Base-by-base conservation (phyloP, 1,139 yeast genomes). In the Scheffersomyces cryptocercus region DNA sequence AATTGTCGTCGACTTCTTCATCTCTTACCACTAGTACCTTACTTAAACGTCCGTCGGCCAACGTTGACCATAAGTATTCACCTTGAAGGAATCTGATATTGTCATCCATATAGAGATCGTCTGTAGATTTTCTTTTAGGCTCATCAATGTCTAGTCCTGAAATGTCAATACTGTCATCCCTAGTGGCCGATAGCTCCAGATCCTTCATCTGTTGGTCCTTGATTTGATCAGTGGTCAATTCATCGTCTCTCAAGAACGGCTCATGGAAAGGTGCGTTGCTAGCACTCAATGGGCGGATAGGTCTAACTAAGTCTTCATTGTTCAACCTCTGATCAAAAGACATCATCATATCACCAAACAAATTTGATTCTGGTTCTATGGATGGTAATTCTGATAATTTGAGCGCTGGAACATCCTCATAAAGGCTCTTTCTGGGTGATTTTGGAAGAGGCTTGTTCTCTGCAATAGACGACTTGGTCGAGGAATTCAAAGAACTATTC, bases 211-310 rank as follows among this genome's bases (percentile, higher is more conserved):
- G 68, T 47, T 70, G 77, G 48, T 73, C 77, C 37, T 61, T 64
- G 37, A 74, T 73, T 51, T 73, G 78, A 31, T 64, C 78, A 35
- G 55, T 56, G 2, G 76, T 68, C 45, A 74, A 65, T 48, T 74
- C 79, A 46, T 73, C 79, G 54, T 74, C 79, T 42, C 60, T 62
- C 45, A 74, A 62, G 46, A 70, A 67, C 30, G 73, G 73, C 29
- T 65, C 69, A 34, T 57, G 61, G n/a, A 58, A n/a, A 14, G 15
- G 10, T 14, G 24, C 35, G 9, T 31, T 20, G 3, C 15, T 12
- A 5, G 20, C 35, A 6, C 24, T 14, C 20, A 20, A 14, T 10
- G 33, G 30, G 16, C 29, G 37, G 28, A 29, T 28, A 24, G 15
- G 37, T 34, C 9, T 13, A 8, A 12, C 40, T 3, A 24, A 33